Percentiles rank a stretch among this genome's conserved stretches.
These are phyloP conservation scores for Torulaspora globosa DNA, from an alignment of 1,139 yeast genomes.

Conservation along the genomic window DNA sequence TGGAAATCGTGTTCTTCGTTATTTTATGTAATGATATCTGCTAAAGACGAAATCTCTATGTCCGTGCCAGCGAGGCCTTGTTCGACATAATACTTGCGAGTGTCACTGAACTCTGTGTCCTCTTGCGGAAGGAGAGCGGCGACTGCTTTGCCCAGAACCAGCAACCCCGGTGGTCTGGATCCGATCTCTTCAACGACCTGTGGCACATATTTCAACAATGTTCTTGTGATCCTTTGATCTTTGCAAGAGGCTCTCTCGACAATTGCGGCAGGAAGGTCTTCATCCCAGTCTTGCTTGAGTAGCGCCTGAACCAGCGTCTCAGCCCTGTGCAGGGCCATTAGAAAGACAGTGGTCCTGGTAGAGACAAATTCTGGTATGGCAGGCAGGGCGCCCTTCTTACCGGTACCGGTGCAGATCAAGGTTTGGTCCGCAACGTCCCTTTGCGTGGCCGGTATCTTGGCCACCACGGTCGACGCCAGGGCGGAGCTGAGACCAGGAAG, in stretches of 20 bases:
- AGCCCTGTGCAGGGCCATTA: slow-evolving; percentile 88
- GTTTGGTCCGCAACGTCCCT: slow-evolving; percentile 92
- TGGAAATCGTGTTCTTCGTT: not conserved
- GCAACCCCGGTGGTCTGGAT: slow-evolving; percentile 88
- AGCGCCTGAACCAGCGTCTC: slow-evolving; percentile 61
- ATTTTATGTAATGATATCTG: not conserved
- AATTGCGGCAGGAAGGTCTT: slow-evolving; percentile 71
- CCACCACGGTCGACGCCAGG: slow-evolving; percentile 80
- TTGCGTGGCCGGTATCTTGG: slow-evolving; percentile 87
- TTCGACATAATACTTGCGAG: slow-evolving; percentile 41
- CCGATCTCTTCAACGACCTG: slow-evolving; percentile 78
- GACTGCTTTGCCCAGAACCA: slow-evolving; percentile 81
- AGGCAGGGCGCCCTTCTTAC: slow-evolving; percentile 81
- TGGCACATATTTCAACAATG: slow-evolving; percentile 61
- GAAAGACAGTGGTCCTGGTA: slow-evolving; percentile 75
- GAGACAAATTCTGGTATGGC: slow-evolving; percentile 67
- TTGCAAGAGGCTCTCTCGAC: slow-evolving; percentile 92
- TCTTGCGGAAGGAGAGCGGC: slow-evolving; percentile 45
- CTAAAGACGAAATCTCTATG: not conserved
- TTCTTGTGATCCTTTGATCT: slow-evolving; percentile 81
- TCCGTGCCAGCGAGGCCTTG: slow-evolving; percentile 47
- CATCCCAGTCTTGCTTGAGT: slow-evolving; percentile 61
- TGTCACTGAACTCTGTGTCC: slow-evolving; percentile 30
- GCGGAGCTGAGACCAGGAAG: slow-evolving; percentile 91
- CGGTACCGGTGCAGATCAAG: slow-evolving; percentile 90